Evolutionary conservation across 805 yeast species (phyloP), one percentile per base, ranked within the genome.

Genomic region (Sugiyamaella floridensis): DNA sequence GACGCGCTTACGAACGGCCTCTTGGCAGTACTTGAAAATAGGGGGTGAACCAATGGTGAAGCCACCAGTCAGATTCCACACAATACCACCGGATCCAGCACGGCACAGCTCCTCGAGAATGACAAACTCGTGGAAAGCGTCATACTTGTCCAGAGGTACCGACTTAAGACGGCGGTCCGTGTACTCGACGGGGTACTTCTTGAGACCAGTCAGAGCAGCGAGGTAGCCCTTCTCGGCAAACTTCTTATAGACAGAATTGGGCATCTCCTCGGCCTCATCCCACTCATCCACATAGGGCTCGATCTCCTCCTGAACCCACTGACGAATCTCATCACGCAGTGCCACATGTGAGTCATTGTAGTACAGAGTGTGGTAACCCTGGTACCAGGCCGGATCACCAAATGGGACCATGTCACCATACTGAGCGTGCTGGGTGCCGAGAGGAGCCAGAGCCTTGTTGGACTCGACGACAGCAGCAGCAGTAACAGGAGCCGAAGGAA

Each of bases 251-350:
- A 69, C 56, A 32, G 61, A 45, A 20, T 64, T 64, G 53, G 65
- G 68, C 18, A 73, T 62, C 46, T 62, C 73, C 40, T 68, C 70
- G 40, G 52, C 61, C 52, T 57, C 73, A 50, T 72, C 76, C 76
- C 76, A 72, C 49, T 72, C 76, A 49, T 69, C 74, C 6, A 67
- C 73, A 47, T 62, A 62, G n/a, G 76, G 76, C 50, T 58, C 65
- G 44, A 73, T 59, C 53, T 55, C 62, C 57, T 69, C 65, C 26
- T 69, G 71, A 22, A 67, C 72, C 63, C 71, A 72, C 43, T 51
- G 66, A 14, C 75, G 67, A 26, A 72, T 71, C 57, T 72, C 75
- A 45, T 60, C 60, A 2, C 76, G 69, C 28, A 72, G 62, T 2
- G 73, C 73, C 44, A 56, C 61, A 54, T 72, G 76, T 12, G 74